These are phyloP conservation scores for Termitomyces sp. DNA, from an alignment of 1,284 basidiomycete species.

Conservation along the genomic window DNA sequence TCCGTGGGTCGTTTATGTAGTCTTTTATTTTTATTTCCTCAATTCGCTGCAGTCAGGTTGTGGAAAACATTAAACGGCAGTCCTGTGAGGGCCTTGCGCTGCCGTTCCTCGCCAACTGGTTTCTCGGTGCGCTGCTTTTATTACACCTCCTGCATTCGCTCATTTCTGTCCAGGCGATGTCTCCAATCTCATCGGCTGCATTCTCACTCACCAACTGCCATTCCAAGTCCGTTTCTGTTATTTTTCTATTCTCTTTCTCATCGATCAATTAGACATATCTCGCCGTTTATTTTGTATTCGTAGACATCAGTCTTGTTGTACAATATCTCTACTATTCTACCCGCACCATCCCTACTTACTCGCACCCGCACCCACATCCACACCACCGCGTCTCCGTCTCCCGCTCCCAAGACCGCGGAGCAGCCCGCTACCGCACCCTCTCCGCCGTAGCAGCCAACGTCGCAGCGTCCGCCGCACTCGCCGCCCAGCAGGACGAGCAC, in stretches of 20 bases:
- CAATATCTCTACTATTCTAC: slow-evolving; percentile 78
- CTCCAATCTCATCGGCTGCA: slow-evolving; percentile 85
- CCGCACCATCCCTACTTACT: slow-evolving; percentile 24
- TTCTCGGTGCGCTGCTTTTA: slow-evolving; percentile 59
- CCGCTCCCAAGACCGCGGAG: slow-evolving; percentile 44
- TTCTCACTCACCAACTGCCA: slow-evolving; percentile 88
- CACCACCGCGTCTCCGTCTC: slow-evolving; percentile 38
- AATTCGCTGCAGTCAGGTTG: slow-evolving; percentile 50
- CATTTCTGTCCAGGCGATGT: slow-evolving; percentile 63
- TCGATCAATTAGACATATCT: slow-evolving; percentile 67
- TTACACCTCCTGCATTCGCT: slow-evolving; percentile 4
- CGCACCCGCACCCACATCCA: slow-evolving; percentile 22
- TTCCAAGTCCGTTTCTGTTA: slow-evolving; percentile 68
- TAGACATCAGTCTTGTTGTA: slow-evolving; percentile 68
- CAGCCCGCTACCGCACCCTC: slow-evolving; percentile 60
- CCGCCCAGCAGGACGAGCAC: slow-evolving; percentile 51
- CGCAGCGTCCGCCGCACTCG: slow-evolving; percentile 61
- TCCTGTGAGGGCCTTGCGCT: slow-evolving; percentile 85
- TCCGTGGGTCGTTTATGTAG: slow-evolving; percentile 61
- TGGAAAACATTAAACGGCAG: slow-evolving; percentile 71
- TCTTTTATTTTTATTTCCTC: neutral
- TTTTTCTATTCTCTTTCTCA: slow-evolving; percentile 6
- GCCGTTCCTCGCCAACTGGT: slow-evolving; percentile 88
- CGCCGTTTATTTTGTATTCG: slow-evolving; percentile 79
- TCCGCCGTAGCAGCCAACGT: slow-evolving; percentile 64